Evolutionary conservation across 768 basidiomycete genomes (phyloP), one percentile per base, ranked within the genome.

Genomic region (Calvatia gigantea): DNA sequence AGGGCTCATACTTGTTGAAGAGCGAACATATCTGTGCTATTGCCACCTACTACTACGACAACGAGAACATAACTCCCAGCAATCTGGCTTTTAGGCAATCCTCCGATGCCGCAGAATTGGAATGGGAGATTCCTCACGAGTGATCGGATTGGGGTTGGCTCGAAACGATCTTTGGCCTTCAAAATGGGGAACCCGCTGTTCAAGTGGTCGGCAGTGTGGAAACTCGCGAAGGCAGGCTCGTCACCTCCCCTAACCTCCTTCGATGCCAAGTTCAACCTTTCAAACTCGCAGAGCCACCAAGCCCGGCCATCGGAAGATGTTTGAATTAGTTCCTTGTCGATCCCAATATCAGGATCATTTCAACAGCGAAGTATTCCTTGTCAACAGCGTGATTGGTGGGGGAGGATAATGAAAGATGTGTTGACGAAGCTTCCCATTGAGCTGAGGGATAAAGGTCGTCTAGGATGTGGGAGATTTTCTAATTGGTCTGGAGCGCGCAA

Each of bases 231-330:
- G 72, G 70, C 1, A 66, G 76, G n/a, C 62, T 71, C 12, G 58
- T 77, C 38, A 70, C 70, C 0, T 78, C 70, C 57, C 73, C 73
- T n/a, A 74, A 74, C 59, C 58, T 70, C 50, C 65, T 69, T 37
- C 74, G 74, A 48, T 70, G 73, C 58, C 60, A 60, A 23, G 69
- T 75, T 9, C 56, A 62, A 42, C 65, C 72, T 8, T 76, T 75
- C 61, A 51, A 57, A 29, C 69, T 75, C 15, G 57, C 44, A 1
- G 71, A 77, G 58, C 59, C 57, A 66, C 67, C 12, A 69, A 69
- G 51, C 71, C 73, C 4, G 76, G 74, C 4, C 65, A 72, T 51
- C 65, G 72, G 31, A 76, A 73, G 60, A 73, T 76, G 29, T 58
- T 77, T 14, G 70, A 67, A 3, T 61, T 76, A n/a, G 21, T 74